Evolutionary conservation across 169 alveolate genomes (phyloP).

Genomic region (Eimeria praecox): DNA sequence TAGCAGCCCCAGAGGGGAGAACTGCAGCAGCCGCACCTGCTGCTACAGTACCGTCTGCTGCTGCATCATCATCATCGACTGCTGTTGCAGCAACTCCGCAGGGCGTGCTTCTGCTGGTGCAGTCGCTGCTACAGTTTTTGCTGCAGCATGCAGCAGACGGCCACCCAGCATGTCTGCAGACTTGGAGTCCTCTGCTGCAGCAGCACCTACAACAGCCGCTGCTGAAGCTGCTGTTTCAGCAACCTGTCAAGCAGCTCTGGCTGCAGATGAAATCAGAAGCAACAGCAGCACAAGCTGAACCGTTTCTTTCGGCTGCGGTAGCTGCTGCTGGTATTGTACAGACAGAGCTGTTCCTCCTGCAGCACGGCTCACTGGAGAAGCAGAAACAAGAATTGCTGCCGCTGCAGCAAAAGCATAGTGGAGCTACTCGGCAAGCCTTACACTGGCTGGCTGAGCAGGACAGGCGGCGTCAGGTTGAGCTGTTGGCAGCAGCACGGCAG

Average conservation of each 20-base stretch:
- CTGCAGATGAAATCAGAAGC: not conserved
- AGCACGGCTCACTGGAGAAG: constrained; percentile 6
- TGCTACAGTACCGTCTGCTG: not conserved
- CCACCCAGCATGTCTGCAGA: not conserved
- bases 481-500: constrained; percentile 39
- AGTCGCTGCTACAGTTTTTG: constrained; percentile 46
- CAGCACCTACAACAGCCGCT: constrained; percentile 21
- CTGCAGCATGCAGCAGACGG: not conserved
- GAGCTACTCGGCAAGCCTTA: not conserved
- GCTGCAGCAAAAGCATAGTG: not conserved
- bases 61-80: not conserved
- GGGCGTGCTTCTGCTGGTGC: constrained; percentile 2
- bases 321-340: constrained; percentile 38
- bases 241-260: not conserved
- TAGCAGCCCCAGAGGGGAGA: not conserved
- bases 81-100: constrained; percentile 1
- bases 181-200: constrained; percentile 15
- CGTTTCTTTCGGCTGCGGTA: constrained; percentile 7
- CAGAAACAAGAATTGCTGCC: not conserved
- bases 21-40: constrained; percentile 4
- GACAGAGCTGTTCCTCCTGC: constrained; percentile 29
- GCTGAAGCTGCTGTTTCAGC: not conserved
- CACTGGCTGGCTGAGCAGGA: constrained; percentile 7
- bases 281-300: not conserved
- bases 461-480: constrained; percentile 12